Base-by-base conservation (phyloP, 495 filamentous ascomycete genomes). In the Jackrogersella multiformis region DNA sequence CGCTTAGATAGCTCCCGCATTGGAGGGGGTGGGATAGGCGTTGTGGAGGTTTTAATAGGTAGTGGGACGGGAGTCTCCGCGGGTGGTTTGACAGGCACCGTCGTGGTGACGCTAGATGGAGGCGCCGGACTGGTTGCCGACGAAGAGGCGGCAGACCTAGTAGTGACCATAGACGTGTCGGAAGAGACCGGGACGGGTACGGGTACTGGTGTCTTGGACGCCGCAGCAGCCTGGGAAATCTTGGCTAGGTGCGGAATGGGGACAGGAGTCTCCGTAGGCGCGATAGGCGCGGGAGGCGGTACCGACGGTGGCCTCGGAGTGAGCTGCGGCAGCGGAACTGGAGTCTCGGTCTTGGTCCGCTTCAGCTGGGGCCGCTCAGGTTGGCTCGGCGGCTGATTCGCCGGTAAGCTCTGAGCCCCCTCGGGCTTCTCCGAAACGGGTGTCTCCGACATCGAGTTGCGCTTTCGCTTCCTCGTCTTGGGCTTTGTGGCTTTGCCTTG, bases 271-370 rank as follows among this genome's bases (percentile, higher is more conserved):
- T 82, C 83, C 23, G 80, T 77, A 4, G 80, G 53, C 2, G 53
- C 51, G 12, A 45, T 21, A 13, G 67, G 16, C 4, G 24, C 41
- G 9, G 49, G 70, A 49, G 72, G 73, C 3, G 73, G 73, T 4
- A 72, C 73, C 7, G 73, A 75, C 10, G 73, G 70, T 9, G 73
- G 73, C 15, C 64, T 52, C 13, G 73, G 64, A 24, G 76, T 75
- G 16, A 79, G 69, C 24, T 81, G 74, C 28, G 81, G 82, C 61
- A 76, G 78, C 45, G 80, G 83, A 26, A 83, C 81, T 34, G 79
- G 83, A 18, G 79, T 85, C 74, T 84, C 86, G 5, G 79, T 86
- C 67, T 87, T 88, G 55, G 78, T 85, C 24, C 84, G 82, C 77
- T 89, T 89, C 34, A 76, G 21, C 46, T 74, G 80, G 9, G 78